phyloP scores from a whole-genome alignment of 495 filamentous ascomycete genomes.

The Podospora comata region DNA sequence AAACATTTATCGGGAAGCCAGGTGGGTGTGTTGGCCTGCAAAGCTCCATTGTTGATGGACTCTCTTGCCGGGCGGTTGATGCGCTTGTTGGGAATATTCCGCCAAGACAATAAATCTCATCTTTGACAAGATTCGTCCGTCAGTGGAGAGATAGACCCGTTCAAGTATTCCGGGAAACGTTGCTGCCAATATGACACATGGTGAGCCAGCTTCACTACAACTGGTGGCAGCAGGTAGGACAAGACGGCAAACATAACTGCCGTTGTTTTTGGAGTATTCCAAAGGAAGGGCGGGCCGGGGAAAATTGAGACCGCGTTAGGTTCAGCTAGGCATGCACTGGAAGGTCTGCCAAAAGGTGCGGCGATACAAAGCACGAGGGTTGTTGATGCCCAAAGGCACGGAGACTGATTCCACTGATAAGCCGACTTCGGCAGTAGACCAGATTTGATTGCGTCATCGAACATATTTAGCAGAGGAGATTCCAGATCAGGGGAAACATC shows the following conservation, averaged over 20 bases:
- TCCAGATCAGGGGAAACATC: background rate
- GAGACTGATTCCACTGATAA: background rate
- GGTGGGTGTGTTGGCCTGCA: background rate
- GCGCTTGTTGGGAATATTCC: background rate
- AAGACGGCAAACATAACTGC: background rate
- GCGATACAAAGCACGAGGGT: background rate
- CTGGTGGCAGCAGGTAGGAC: background rate
- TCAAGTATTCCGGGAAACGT: slow-evolving; percentile 4
- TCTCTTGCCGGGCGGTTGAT: background rate
- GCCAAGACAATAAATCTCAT: background rate
- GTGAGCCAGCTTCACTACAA: background rate
- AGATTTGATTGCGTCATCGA: slow-evolving; percentile 7
- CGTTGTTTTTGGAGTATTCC: background rate
- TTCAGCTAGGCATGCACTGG: background rate
- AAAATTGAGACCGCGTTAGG: background rate
- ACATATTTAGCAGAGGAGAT: background rate
- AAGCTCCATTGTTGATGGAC: background rate
- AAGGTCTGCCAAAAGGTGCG: background rate
- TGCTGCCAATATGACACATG: background rate
- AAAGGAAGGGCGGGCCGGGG: background rate
- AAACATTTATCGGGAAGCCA: too few relatives aligned
- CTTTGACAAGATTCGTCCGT: background rate
- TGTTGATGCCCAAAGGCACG: slow-evolving; percentile 3
- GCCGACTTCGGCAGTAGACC: background rate
- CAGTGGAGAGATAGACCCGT: background rate